Conservation (phyloP, 2,329 filamentous ascomycete species). For the Lachnellula suecica region DNA sequence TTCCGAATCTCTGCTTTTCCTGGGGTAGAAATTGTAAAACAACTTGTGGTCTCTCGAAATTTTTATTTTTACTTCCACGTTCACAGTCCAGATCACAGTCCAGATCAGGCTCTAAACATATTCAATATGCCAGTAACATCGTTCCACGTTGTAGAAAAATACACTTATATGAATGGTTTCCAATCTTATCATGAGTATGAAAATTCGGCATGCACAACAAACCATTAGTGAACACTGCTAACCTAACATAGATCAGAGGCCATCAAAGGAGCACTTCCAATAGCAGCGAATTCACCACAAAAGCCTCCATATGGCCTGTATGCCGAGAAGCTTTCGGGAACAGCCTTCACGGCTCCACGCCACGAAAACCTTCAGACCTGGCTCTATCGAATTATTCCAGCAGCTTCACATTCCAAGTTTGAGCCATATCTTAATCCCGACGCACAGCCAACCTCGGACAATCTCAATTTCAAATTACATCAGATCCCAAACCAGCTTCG, state of each 20-base stretch:
- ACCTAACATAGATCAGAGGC: constrained; percentile 64
- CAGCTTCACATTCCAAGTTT: constrained; percentile 50
- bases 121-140: constrained; percentile 60
- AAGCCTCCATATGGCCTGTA: constrained; percentile 68
- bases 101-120: no score
- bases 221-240: constrained; percentile 10
- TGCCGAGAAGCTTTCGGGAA: constrained; percentile 62
- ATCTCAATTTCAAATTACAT: constrained; percentile 48
- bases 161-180: constrained; percentile 69
- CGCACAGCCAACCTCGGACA: constrained; percentile 44
- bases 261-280: constrained; percentile 61
- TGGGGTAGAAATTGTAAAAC: no score
- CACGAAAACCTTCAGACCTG: constrained; percentile 57
- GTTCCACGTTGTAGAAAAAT: constrained; percentile 63
- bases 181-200: constrained; percentile 64
- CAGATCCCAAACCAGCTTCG: constrained; percentile 80
- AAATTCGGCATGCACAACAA: neutral
- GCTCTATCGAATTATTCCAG: constrained; percentile 56
- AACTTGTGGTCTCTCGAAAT: no score
- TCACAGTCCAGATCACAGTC: no score
- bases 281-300: constrained; percentile 68
- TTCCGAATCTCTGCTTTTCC: no score
- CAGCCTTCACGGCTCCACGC: constrained; percentile 57
- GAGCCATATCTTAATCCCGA: constrained; percentile 45
- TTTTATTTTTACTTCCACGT: no score